Evolutionary conservation across 2,329 filamentous ascomycete species (phyloP).

Genomic region (Rutstroemia sp.): DNA sequence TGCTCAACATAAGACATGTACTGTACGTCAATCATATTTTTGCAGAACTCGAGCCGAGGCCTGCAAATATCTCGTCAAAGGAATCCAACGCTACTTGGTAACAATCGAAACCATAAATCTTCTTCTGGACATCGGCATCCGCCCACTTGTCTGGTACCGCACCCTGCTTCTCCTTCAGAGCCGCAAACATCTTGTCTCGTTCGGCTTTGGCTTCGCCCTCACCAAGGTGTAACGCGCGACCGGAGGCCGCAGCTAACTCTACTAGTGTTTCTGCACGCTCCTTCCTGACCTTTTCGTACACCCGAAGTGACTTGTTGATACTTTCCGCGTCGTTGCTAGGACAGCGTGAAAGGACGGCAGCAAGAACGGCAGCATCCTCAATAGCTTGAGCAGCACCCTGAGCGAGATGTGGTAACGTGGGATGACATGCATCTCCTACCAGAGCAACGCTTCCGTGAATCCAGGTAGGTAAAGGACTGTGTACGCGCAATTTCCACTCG

Average conservation of each 20-base stretch:
- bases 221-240: constrained; percentile 49
- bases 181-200: constrained; percentile 48
- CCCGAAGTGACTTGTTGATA: constrained; percentile 42
- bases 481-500: constrained; percentile 57
- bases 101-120: constrained; percentile 42
- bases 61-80: constrained; percentile 10
- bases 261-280: constrained; percentile 45
- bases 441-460: constrained; percentile 47
- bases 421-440: constrained; percentile 59
- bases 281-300: constrained; percentile 50
- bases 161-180: constrained; percentile 36
- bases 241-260: constrained; percentile 41
- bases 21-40: background rate
- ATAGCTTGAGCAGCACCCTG: constrained; percentile 64
- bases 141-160: constrained; percentile 62
- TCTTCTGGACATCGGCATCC: constrained; percentile 59
- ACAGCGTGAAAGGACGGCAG: constrained; percentile 41
- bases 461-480: constrained; percentile 51
- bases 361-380: constrained; percentile 57
- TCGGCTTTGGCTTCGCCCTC: constrained; percentile 52
- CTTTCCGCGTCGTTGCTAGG: constrained; percentile 29
- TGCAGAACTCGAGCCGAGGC: background rate
- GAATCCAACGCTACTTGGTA: constrained; percentile 7
- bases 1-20: background rate
- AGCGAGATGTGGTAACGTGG: constrained; percentile 59